Conservation (phyloP, 495 filamentous ascomycete species). For the Talaromyces adpressus region DNA sequence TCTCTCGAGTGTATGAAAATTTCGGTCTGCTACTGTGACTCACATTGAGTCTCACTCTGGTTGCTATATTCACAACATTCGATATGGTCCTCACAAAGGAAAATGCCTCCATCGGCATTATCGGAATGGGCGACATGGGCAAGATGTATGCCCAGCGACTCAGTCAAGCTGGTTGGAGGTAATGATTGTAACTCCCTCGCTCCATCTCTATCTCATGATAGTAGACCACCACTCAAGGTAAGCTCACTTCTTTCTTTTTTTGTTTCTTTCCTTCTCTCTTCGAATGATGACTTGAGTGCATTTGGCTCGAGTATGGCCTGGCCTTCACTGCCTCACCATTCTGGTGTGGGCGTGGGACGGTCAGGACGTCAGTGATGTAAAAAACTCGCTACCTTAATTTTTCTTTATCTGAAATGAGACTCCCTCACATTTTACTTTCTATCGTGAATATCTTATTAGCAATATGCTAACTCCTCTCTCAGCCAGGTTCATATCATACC, state of each 20-base stretch:
- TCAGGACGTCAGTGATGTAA: slow-evolving; percentile 83
- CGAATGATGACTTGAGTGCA: slow-evolving; percentile 99
- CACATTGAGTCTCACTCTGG: background rate
- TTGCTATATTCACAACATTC: background rate
- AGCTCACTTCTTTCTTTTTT: background rate
- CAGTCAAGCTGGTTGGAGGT: slow-evolving; percentile 93
- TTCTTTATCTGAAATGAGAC: slow-evolving; percentile 66
- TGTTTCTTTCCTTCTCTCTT: slow-evolving; percentile 13
- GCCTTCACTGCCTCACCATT: slow-evolving; percentile 35
- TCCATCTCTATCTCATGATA: slow-evolving; percentile 10
- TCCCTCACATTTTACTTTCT: background rate
- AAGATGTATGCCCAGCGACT: slow-evolving; percentile 94
- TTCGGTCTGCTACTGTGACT: background rate
- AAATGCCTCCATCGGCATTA: slow-evolving; percentile 74
- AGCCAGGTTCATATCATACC: background rate
- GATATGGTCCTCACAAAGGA: slow-evolving; percentile 47
- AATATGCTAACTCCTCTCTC: slow-evolving; percentile 3
- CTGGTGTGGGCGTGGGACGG: slow-evolving; percentile 36
- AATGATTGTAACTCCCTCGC: slow-evolving; percentile 24
- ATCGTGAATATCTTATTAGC: background rate
- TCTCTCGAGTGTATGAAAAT: background rate
- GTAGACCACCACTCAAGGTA: background rate
- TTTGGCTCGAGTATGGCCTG: slow-evolving; percentile 96
- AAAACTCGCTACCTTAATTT: slow-evolving; percentile 85
- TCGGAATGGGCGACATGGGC: slow-evolving; percentile 99